Base-by-base conservation (phyloP, 2,329 filamentous ascomycete species). In the Thelonectria olida region DNA sequence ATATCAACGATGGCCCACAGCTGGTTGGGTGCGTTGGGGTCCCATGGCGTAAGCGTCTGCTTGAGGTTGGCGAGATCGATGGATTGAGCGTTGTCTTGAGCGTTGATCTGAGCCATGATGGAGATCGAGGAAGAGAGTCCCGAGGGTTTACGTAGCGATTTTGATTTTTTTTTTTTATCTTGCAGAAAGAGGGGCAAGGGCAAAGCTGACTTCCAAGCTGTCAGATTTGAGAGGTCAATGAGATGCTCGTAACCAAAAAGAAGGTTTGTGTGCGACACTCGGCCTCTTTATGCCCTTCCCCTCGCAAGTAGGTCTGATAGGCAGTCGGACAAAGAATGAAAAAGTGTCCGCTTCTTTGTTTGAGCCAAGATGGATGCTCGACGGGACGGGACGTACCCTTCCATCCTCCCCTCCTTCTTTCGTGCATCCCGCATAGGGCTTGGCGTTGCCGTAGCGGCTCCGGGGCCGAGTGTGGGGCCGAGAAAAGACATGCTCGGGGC, bases 1-100 rank as follows among this genome's bases (percentile, higher is more conserved):
- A 88, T 87, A 65, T 88, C 85, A 56, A 88, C 85, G 53, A 88
- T 75, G 53, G 85, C 85, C 70, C 84, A 84, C 15, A 85, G 78
- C 62, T 87, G 84, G 69, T 74, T 84, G 54, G 78, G 67, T 42
- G 76, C 78, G 54, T 78, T 69, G 23, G 81, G 78, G 53, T 77
- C 71, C 85, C 84, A 87, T 74, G 71, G 71, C 34, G 81, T 80
- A 69, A 87, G 76, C 70, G 78, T 82, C 39, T 80, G 72, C 62
- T 76, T 70, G 60, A 85, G 79, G 67, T 85, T 85, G 17, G 83
- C 81, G 62, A 88, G 79, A 5, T 81, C 85, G 56, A 87, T 75
- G 64, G 83, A 74, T 68, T 82, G 77, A 31, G 78, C 73, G 34
- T 73, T 36, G 47, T 60, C n/a, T n/a, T n/a, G n/a, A n/a, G n/a